These are phyloP conservation scores for Aspergillus texensis DNA, from an alignment of 2,329 filamentous ascomycete species.

Conservation along the genomic window DNA sequence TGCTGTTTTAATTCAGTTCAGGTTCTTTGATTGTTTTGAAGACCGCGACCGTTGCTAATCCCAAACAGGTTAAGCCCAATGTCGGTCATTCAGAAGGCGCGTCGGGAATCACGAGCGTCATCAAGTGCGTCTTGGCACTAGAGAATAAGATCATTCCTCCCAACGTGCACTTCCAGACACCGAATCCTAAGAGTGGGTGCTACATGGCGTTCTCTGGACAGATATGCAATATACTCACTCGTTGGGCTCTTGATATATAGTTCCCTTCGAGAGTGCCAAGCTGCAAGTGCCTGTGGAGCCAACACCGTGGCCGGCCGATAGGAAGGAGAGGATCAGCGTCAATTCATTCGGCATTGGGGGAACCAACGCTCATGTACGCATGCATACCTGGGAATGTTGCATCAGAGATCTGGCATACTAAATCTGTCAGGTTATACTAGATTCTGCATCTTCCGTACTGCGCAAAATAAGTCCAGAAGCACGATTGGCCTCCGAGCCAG, in stretches of 20 bases:
- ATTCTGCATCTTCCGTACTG: constrained; percentile 9
- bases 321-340: constrained; percentile 31
- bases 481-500: neutral
- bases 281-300: constrained; percentile 21
- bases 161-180: constrained; percentile 31
- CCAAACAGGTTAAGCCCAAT: constrained; percentile 29
- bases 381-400: no score
- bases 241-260: constrained; percentile 6
- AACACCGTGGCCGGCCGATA: constrained; percentile 28
- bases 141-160: constrained; percentile 29
- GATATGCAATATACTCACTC: neutral
- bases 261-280: constrained; percentile 21
- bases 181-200: constrained; percentile 27
- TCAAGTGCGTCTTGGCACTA: constrained; percentile 28
- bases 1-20: no score
- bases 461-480: neutral
- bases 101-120: constrained; percentile 29
- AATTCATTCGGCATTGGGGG: constrained; percentile 39
- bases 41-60: neutral
- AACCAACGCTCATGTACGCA: constrained; percentile 26
- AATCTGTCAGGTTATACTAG: constrained; percentile 12
- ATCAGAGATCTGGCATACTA: neutral
- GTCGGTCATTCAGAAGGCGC: constrained; percentile 32
- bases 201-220: neutral
- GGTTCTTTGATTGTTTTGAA: no score